Evolutionary conservation across 148 eudicot species (phyloP).

Genomic region (Arbutus unedo): DNA sequence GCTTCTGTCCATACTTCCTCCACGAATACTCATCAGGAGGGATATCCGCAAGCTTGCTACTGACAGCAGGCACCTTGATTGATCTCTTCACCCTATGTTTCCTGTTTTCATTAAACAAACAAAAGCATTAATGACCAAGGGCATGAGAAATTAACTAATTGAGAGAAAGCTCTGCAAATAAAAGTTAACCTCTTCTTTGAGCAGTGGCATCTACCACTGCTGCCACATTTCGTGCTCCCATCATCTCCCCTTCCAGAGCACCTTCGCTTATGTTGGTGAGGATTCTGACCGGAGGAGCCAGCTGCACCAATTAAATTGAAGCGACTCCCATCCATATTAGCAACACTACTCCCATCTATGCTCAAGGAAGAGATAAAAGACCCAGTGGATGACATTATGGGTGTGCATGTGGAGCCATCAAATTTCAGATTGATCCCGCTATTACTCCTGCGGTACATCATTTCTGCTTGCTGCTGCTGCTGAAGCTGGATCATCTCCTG

Average conservation of each 20-base stretch:
- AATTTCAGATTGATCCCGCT: slow-evolving; percentile 71
- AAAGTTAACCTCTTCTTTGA: slow-evolving; percentile 74
- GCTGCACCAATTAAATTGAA: slow-evolving; percentile 57
- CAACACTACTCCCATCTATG: slow-evolving; percentile 64
- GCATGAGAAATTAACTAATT: neutral
- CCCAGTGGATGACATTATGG: slow-evolving; percentile 72
- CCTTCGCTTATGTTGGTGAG: slow-evolving; percentile 50
- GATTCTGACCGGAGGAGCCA: slow-evolving; percentile 52
- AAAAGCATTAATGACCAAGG: neutral
- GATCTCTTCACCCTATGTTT: slow-evolving; percentile 86
- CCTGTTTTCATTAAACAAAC: slow-evolving; percentile 34
- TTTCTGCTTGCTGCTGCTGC: slow-evolving; percentile 60
- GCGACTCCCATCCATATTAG: slow-evolving; percentile 52
- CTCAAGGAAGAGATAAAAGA: slow-evolving; percentile 86
- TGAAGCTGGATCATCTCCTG: slow-evolving; percentile 41
- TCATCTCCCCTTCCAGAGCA: slow-evolving; percentile 64
- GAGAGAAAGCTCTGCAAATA: neutral
- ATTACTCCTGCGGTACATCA: slow-evolving; percentile 52
- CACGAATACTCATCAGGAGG: slow-evolving; percentile 92
- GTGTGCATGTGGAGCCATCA: slow-evolving; percentile 59
- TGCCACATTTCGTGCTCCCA: slow-evolving; percentile 69
- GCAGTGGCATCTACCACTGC: slow-evolving; percentile 80
- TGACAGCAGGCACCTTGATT: slow-evolving; percentile 92
- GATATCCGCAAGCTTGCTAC: slow-evolving; percentile 94
- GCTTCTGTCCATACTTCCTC: slow-evolving; percentile 98